These are phyloP conservation scores for Cladosporium sp. DNA, from an alignment of 2,329 filamentous ascomycete genomes.

Conservation along the genomic window DNA sequence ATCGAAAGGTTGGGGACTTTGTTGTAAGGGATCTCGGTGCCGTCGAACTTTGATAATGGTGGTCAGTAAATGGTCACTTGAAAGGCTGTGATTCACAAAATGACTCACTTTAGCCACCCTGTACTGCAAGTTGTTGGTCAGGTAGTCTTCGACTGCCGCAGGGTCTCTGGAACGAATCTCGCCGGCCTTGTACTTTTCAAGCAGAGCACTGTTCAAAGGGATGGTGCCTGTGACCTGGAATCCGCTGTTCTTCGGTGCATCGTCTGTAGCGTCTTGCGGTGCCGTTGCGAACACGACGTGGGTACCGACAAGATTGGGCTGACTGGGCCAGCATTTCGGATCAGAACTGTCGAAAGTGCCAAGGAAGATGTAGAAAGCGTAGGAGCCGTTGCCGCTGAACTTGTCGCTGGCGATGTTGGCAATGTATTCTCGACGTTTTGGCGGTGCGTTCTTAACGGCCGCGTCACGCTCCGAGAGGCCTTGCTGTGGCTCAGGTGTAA, in stretches of 20 bases:
- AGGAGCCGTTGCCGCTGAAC: conserved; percentile 57
- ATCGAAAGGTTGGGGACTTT: conserved; percentile 37
- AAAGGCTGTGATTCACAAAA: neutral
- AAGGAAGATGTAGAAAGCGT: conserved; percentile 65
- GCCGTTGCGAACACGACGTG: conserved; percentile 47
- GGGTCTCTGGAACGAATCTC: conserved; percentile 31
- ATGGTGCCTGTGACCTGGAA: conserved; percentile 39
- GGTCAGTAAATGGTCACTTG: neutral
- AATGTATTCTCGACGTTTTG: conserved; percentile 60
- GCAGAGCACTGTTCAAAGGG: conserved; percentile 42
- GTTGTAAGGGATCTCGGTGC: conserved; percentile 29
- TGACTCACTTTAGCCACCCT: conserved; percentile 28
- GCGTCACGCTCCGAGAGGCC: neutral
- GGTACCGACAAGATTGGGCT: conserved; percentile 57
- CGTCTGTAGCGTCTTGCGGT: conserved; percentile 12
- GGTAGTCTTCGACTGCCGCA: conserved; percentile 26
- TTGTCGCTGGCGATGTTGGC: conserved; percentile 62
- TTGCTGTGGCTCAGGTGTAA: neutral
- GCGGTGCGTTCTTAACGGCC: neutral
- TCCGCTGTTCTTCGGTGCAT: conserved; percentile 3
- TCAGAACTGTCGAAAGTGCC: conserved; percentile 47
- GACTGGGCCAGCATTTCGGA: conserved; percentile 47
- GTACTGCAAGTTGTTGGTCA: conserved; percentile 33
- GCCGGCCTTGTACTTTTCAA: conserved; percentile 30
- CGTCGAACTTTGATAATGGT: conserved; percentile 31